Conservation (phyloP, 1,139 yeast species). For the Geotrichum citri-aurantii region DNA sequence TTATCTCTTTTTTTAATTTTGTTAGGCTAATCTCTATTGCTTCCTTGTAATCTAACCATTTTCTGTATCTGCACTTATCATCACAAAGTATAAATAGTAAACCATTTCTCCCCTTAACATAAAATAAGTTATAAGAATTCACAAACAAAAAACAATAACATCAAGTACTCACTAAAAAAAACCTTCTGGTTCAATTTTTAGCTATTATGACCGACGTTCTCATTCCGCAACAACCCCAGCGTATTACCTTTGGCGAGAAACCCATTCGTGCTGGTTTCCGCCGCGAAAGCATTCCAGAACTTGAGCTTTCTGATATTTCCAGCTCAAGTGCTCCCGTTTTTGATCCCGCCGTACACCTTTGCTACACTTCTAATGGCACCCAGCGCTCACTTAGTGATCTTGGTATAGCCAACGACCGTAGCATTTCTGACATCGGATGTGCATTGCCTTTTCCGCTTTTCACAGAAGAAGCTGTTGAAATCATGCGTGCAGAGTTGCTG, state of each 20-base stretch:
- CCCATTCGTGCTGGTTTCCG: slow-evolving; percentile 8
- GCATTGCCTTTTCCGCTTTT: slow-evolving; percentile 48
- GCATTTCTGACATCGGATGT: slow-evolving; percentile 30
- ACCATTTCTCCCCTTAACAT: not conserved
- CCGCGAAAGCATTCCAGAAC: slow-evolving; percentile 15
- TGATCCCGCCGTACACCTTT: slow-evolving; percentile 11
- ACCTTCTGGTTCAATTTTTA: not conserved
- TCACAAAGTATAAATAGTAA: not conserved
- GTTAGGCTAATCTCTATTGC: not conserved
- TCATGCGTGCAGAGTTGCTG: slow-evolving; percentile 51
- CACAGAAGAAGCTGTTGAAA: slow-evolving; percentile 50
- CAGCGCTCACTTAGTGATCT: slow-evolving; percentile 8
- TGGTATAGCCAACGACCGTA: slow-evolving; percentile 9
- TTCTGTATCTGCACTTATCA: not conserved
- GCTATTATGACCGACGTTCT: slow-evolving; percentile 7
- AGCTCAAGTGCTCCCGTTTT: not conserved
- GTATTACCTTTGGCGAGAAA: slow-evolving; percentile 5
- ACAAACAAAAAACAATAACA: not conserved
- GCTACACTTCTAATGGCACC: slow-evolving; percentile 6
- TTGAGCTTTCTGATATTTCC: slow-evolving; percentile 2
- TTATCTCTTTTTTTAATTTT: not conserved
- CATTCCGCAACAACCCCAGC: not conserved
- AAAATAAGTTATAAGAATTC: not conserved
- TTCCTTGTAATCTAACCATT: not conserved
- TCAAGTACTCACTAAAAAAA: not conserved